Evolutionary conservation across 495 filamentous ascomycete species (phyloP).

Genomic region (Tuber borchii): DNA sequence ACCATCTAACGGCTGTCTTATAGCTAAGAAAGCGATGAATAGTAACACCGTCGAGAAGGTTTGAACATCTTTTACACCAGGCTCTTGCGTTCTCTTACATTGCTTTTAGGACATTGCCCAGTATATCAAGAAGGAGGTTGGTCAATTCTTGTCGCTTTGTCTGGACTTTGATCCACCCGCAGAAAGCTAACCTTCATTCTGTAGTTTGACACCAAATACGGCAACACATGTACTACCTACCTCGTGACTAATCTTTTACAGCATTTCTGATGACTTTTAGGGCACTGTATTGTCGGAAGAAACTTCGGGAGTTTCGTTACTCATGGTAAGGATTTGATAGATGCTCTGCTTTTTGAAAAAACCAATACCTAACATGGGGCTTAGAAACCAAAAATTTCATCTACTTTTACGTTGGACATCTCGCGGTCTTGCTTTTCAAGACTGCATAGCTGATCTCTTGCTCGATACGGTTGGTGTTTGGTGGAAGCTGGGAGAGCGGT

Average conservation of each 20-base stretch:
- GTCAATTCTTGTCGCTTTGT: slow-evolving; percentile 24
- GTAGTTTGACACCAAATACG: slow-evolving; percentile 37
- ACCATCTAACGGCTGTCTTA: slow-evolving; percentile 30
- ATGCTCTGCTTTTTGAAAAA: neutral
- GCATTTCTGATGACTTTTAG: slow-evolving; percentile 8
- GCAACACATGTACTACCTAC: slow-evolving; percentile 28
- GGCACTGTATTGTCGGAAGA: slow-evolving; percentile 97
- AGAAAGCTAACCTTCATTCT: neutral
- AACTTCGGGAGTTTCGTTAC: slow-evolving; percentile 99
- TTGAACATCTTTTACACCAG: slow-evolving; percentile 34
- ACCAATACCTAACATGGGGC: neutral
- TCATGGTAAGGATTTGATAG: slow-evolving; percentile 60
- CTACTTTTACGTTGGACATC: slow-evolving; percentile 99
- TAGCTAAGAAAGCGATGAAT: slow-evolving; percentile 88
- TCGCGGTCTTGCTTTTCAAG: slow-evolving; percentile 97
- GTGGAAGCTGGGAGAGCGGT: neutral
- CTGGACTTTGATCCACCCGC: neutral
- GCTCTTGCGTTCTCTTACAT: neutral
- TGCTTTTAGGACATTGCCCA: slow-evolving; percentile 77
- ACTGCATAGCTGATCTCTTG: slow-evolving; percentile 48
- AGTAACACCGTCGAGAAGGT: slow-evolving; percentile 94
- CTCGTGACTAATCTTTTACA: slow-evolving; percentile 45
- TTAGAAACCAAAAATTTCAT: slow-evolving; percentile 99
- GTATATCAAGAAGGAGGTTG: slow-evolving; percentile 91
- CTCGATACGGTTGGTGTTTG: neutral